phyloP scores from a whole-genome alignment of 2,329 filamentous ascomycete genomes.

The Diatrype stigma region DNA sequence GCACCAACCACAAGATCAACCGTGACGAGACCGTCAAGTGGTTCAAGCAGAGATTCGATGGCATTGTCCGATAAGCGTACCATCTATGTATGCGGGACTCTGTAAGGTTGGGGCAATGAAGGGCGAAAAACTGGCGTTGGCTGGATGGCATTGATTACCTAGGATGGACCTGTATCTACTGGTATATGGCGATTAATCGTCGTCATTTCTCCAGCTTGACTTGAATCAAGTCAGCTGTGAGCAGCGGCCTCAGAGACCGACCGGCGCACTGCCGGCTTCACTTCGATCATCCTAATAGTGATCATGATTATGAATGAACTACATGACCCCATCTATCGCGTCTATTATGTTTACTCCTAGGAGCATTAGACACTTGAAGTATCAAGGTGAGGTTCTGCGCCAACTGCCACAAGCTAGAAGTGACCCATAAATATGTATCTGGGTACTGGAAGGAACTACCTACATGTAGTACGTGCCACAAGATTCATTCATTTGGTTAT shows the following conservation, averaged over 20 bases:
- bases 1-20: conserved; percentile 87
- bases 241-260: conserved; percentile 71
- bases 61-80: conserved; percentile 97
- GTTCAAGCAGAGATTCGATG: conserved; percentile 89
- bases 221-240: conserved; percentile 57
- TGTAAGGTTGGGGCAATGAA: too few species aligned
- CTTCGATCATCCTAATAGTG: conserved; percentile 20
- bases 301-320: conserved; percentile 8
- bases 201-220: conserved; percentile 46
- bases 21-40: conserved; percentile 95
- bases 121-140: conserved; percentile 30
- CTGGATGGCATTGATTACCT: conserved; percentile 32
- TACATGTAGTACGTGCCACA: too few species aligned
- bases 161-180: conserved; percentile 39
- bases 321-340: not conserved
- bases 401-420: too few species aligned
- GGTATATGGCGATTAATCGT: conserved; percentile 37
- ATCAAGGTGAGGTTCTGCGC: not conserved
- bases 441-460: too few species aligned
- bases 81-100: conserved; percentile 13
- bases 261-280: conserved; percentile 64
- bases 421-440: too few species aligned
- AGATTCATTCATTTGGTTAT: too few species aligned
- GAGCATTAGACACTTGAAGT: not conserved
- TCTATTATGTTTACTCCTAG: not conserved